A percentile compares a stretch with the other conserved stretches of the same genome.
These are phyloP conservation scores for Retiboletus flavoniger DNA, from an alignment of 1,284 basidiomycete species.

Conservation along the genomic window DNA sequence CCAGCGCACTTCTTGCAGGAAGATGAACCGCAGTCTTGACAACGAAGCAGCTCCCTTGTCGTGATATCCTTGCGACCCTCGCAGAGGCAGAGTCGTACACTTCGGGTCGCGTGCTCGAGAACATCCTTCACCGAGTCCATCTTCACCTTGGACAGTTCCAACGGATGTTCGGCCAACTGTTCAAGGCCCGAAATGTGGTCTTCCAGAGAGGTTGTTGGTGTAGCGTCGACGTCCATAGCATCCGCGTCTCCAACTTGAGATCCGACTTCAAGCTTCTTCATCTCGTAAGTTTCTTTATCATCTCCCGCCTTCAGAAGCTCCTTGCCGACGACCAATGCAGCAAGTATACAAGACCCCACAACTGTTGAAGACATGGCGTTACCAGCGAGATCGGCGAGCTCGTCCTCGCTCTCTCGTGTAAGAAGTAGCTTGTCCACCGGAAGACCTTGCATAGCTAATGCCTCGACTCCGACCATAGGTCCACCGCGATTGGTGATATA, in stretches of 20 bases:
- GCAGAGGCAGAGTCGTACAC: slow-evolving; percentile 81
- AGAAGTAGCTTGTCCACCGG: slow-evolving; percentile 89
- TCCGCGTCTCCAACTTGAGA: slow-evolving; percentile 41
- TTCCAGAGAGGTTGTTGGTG: slow-evolving; percentile 34
- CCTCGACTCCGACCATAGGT: slow-evolving; percentile 93
- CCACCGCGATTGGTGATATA: slow-evolving; percentile 95
- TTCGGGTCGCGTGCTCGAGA: slow-evolving; percentile 65
- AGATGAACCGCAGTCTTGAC: slow-evolving; percentile 74
- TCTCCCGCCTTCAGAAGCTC: slow-evolving; percentile 64
- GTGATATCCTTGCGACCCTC: slow-evolving; percentile 86
- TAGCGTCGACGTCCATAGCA: slow-evolving; percentile 47
- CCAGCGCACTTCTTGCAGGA: slow-evolving; percentile 87
- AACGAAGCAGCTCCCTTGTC: slow-evolving; percentile 66
- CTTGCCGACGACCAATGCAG: slow-evolving; percentile 71
- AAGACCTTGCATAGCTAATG: slow-evolving; percentile 89
- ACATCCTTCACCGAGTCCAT: slow-evolving; percentile 53
- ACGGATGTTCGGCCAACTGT: slow-evolving; percentile 54
- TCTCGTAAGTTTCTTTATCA: slow-evolving; percentile 62
- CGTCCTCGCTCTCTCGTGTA: slow-evolving; percentile 91
- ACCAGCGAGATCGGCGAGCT: slow-evolving; percentile 91
- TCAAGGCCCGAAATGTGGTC: slow-evolving; percentile 72
- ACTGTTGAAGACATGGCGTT: slow-evolving; percentile 98
- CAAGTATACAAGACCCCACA: slow-evolving; percentile 86
- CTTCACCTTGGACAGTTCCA: slow-evolving; percentile 67
- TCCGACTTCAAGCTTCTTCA: slow-evolving; percentile 46